Percentiles rank a stretch among this genome's conserved stretches.
These are phyloP conservation scores for Hypoxylon sp. DNA, from an alignment of 2,329 filamentous ascomycete species.

Conservation along the genomic window DNA sequence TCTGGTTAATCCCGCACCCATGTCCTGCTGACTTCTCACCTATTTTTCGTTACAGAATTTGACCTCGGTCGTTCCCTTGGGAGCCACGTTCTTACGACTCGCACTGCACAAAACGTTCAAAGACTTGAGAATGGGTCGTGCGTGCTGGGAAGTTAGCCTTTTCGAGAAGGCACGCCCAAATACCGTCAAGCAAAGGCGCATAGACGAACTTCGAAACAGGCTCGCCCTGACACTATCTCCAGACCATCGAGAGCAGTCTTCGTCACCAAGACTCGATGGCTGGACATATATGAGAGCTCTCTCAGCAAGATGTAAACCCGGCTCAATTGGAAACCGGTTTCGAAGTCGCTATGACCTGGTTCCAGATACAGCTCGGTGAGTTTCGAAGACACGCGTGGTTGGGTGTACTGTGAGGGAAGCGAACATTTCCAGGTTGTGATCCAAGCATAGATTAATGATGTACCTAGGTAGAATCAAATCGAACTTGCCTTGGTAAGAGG, in stretches of 20 bases:
- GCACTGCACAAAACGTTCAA: neutral
- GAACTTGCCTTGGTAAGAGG: slow-evolving; percentile 4
- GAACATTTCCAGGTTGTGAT: neutral
- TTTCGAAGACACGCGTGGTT: neutral
- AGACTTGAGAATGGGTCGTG: neutral
- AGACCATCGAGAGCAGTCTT: neutral
- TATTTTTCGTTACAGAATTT: neutral
- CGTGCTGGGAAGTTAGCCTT: neutral
- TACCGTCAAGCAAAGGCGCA: neutral
- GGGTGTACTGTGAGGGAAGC: neutral
- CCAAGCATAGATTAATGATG: slow-evolving; percentile 12
- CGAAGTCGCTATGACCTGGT: slow-evolving; percentile 4
- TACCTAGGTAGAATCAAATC: slow-evolving; percentile 2
- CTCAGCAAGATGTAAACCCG: neutral
- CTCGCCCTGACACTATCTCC: neutral
- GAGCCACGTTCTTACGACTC: neutral
- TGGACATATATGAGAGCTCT: neutral
- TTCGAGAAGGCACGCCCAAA: neutral
- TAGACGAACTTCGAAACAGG: neutral
- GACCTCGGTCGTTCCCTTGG: neutral
- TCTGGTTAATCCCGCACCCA: neutral
- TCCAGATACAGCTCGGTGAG: slow-evolving; percentile 12
- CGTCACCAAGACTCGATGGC: neutral
- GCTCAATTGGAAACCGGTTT: slow-evolving; percentile 20
- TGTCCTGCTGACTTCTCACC: neutral